Evolutionary conservation across 2,329 filamentous ascomycete species (phyloP).

Genomic region (Byssothecium circinans): DNA sequence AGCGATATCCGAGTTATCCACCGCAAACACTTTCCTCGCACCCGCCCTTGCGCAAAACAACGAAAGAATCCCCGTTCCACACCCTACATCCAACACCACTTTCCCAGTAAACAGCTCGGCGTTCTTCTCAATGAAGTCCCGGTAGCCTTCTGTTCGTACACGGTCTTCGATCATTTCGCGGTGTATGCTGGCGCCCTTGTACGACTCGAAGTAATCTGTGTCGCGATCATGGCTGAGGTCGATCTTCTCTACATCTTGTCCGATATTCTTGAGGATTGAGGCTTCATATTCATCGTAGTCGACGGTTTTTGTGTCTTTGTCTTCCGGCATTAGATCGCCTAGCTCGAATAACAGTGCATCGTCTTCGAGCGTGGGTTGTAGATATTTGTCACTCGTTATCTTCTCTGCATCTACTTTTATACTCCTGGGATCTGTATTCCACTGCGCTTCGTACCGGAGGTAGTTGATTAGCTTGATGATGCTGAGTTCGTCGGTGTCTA

Average conservation of each 20-base stretch:
- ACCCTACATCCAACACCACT: constrained; percentile 87
- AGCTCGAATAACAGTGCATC: constrained; percentile 86
- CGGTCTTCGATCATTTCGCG: constrained; percentile 94
- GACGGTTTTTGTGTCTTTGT: constrained; percentile 26
- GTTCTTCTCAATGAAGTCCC: constrained; percentile 92
- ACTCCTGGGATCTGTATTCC: constrained; percentile 46
- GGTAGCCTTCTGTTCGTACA: constrained; percentile 85
- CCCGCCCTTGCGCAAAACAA: constrained; percentile 95
- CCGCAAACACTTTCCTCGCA: constrained; percentile 81
- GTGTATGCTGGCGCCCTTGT: constrained; percentile 74
- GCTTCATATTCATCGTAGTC: constrained; percentile 42
- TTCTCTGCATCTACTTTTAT: constrained; percentile 60
- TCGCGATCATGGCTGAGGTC: constrained; percentile 52
- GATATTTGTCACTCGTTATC: constrained; percentile 75
- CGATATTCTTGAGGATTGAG: constrained; percentile 46
- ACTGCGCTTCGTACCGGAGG: constrained; percentile 47
- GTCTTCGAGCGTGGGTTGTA: constrained; percentile 84
- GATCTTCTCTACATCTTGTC: constrained; percentile 33
- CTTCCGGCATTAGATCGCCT: constrained; percentile 67
- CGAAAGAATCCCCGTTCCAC: constrained; percentile 78
- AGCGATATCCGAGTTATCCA: constrained; percentile 91
- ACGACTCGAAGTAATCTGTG: constrained; percentile 65
- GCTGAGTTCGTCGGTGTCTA: constrained; percentile 34
- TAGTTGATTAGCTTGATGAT: constrained; percentile 51
- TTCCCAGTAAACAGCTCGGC: constrained; percentile 85